phyloP scores from a whole-genome alignment of 768 basidiomycete species.

The Suillus ampliporus region DNA sequence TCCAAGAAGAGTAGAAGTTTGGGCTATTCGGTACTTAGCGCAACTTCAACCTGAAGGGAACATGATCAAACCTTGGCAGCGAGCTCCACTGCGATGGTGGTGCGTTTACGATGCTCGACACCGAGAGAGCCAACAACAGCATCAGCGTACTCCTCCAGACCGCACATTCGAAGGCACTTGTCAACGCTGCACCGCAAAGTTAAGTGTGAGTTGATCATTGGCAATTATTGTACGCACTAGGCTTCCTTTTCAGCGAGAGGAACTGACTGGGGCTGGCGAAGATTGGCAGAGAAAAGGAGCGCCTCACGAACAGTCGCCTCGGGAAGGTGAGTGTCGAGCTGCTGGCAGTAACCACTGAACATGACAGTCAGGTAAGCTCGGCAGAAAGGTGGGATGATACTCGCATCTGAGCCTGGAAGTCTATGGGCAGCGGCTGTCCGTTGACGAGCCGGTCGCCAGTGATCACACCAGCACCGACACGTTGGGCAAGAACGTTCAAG shows the following conservation, averaged over 20 bases:
- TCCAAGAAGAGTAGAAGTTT: slow-evolving; percentile 56
- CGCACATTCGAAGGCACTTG: slow-evolving; percentile 62
- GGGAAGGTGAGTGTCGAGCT: slow-evolving; percentile 77
- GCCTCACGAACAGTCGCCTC: slow-evolving; percentile 79
- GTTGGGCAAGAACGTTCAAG: slow-evolving; percentile 58
- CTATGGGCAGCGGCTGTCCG: slow-evolving; percentile 51
- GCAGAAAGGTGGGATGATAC: slow-evolving; percentile 26
- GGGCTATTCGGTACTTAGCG: slow-evolving; percentile 24
- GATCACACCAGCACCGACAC: slow-evolving; percentile 50
- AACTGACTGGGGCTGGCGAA: slow-evolving; percentile 72
- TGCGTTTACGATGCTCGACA: slow-evolving; percentile 53
- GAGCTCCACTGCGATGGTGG: slow-evolving; percentile 61
- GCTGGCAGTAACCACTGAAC: slow-evolving; percentile 76
- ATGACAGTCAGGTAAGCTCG: slow-evolving; percentile 6
- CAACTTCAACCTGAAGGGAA: not conserved
- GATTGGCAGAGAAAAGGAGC: slow-evolving; percentile 71
- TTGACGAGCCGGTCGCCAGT: slow-evolving; percentile 59
- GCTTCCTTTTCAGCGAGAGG: slow-evolving; percentile 72
- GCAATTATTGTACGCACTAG: slow-evolving; percentile 52
- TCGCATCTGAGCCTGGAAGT: slow-evolving; percentile 65
- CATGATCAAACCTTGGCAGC: slow-evolving; percentile 49
- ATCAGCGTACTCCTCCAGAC: slow-evolving; percentile 60
- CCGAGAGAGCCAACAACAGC: slow-evolving; percentile 58
- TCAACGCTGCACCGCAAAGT: slow-evolving; percentile 42
- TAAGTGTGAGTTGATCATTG: not conserved